Base-by-base conservation (phyloP, 306 rosid species). In the Styphnolobium japonicum region DNA sequence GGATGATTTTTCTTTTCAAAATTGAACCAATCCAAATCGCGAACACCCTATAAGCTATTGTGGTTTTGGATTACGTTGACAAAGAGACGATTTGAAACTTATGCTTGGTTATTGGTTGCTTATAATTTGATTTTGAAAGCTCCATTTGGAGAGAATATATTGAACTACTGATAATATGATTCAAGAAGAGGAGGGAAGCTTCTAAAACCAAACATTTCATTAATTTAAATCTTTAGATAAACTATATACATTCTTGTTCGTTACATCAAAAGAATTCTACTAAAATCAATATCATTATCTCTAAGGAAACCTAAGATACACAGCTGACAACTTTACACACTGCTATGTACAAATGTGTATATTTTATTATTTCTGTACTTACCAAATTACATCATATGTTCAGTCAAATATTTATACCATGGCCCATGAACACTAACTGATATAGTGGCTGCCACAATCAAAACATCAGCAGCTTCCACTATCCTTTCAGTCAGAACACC, bases 351-450 rank as follows among this genome's bases (percentile, higher is more conserved):
- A 85, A 12, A 48, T 72, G 75, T 65, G 84, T 23, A 80, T 43
- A 56, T 46, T 22, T 71, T 45, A 66, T 73, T 66, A 42, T 51
- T 75, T 67, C 39, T 69, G 75, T 63, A 55, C 79, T 49, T 34
- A 9, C 58, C 82, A 63, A 70, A 77, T 72, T 45, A 71, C 67
- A 36, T 82, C 72, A 69, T 14, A 86, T 74, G 77, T 55, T 77
- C 84, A 40, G 86, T 80, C 80, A 92, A 55, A 67, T 86, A 51
- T 71, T 71, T 75, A 73, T 92, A 95, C 98, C 98, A 95, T n/a
- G 88, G 85, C 46, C 87, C 98, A 73, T 93, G 97, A 84, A 91
- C 96, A 71, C 83, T 71, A 53, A 93, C 92, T 0, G 99, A 88
- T 74, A 93, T 56, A 29, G 86, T 86, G 78, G 98, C 92, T 39